Percentiles rank a stretch among this genome's conserved stretches.
phyloP scores from a whole-genome alignment of 371 early-diverging fungal genomes.

The Rhizopus delemar region DNA sequence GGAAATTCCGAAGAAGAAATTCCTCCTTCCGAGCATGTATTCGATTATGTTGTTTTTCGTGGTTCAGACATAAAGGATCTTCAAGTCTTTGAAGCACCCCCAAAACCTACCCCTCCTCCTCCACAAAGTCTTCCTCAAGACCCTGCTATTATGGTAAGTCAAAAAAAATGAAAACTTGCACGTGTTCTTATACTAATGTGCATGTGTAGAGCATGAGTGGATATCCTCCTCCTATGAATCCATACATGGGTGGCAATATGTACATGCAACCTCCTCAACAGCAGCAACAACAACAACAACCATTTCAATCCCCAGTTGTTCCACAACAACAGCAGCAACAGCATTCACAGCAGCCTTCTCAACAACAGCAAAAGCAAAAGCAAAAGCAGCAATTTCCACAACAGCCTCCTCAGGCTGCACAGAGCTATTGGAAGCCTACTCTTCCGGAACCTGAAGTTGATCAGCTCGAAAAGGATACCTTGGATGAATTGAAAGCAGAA shows the following conservation, averaged over 20 bases:
- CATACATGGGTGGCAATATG: conserved; percentile 30
- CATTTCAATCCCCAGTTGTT: conserved; percentile 7
- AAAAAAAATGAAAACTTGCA: background rate
- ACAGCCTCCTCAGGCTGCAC: background rate
- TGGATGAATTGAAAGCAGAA: conserved; percentile 31
- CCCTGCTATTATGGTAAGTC: conserved; percentile 69
- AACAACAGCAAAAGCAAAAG: background rate
- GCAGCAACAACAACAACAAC: conserved; percentile 20
- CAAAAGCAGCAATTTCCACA: background rate
- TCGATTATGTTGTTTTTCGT: conserved; percentile 89
- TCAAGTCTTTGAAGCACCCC: conserved; percentile 79
- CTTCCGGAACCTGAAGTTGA: background rate
- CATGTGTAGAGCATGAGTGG: conserved; percentile 32
- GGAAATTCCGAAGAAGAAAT: conserved; percentile 84
- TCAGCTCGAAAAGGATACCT: conserved; percentile 21
- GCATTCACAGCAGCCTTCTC: conserved; percentile 10
- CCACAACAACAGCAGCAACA: conserved; percentile 18
- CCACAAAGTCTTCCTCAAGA: conserved; percentile 75
- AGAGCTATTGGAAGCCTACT: conserved; percentile 22
- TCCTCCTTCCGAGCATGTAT: conserved; percentile 79
- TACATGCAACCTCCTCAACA: conserved; percentile 30
- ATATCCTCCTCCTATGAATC: conserved; percentile 40
- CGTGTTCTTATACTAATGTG: background rate
- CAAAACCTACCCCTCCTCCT: conserved; percentile 56
- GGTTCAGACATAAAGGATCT: conserved; percentile 93